These are phyloP conservation scores for Acorus gramineus DNA, from an alignment of 106 monocot species.

Conservation along the genomic window DNA sequence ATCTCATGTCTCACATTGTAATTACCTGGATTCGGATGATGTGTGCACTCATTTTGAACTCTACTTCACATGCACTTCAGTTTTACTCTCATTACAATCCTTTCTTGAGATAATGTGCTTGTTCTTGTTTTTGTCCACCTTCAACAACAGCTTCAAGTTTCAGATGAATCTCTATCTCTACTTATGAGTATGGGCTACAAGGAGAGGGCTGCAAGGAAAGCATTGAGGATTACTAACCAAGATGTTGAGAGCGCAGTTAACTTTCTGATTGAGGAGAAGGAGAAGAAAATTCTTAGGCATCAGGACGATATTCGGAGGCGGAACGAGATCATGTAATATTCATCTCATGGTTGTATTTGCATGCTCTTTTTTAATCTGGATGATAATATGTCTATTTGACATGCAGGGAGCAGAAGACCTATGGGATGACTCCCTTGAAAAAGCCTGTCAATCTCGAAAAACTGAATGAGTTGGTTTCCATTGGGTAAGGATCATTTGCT, in stretches of 20 bases:
- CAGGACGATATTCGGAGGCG: constrained; percentile 45
- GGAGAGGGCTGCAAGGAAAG: constrained; percentile 64
- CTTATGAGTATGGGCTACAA: constrained; percentile 88
- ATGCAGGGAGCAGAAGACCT: constrained; percentile 75
- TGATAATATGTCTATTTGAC: neutral
- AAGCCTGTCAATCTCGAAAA: constrained; percentile 61
- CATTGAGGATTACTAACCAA: constrained; percentile 75
- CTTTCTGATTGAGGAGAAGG: constrained; percentile 73
- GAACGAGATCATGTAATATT: constrained; percentile 51
- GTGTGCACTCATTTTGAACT: too few relatives aligned
- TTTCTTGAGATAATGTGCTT: neutral
- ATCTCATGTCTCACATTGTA: too few relatives aligned
- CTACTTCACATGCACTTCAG: too few relatives aligned
- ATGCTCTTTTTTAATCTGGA: neutral
- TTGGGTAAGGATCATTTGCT: constrained; percentile 60
- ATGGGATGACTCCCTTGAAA: constrained; percentile 68
- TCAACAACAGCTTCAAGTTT: constrained; percentile 66
- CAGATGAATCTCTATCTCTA: constrained; percentile 75
- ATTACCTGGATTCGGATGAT: too few relatives aligned
- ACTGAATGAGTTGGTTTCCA: constrained; percentile 58
- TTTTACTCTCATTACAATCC: neutral
- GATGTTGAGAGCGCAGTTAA: constrained; percentile 72
- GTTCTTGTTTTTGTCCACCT: neutral
- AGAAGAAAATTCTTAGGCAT: constrained; percentile 34
- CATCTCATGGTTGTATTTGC: neutral